Conservation (phyloP, 148 eudicot genomes). For the Rhododendron simsii region DNA sequence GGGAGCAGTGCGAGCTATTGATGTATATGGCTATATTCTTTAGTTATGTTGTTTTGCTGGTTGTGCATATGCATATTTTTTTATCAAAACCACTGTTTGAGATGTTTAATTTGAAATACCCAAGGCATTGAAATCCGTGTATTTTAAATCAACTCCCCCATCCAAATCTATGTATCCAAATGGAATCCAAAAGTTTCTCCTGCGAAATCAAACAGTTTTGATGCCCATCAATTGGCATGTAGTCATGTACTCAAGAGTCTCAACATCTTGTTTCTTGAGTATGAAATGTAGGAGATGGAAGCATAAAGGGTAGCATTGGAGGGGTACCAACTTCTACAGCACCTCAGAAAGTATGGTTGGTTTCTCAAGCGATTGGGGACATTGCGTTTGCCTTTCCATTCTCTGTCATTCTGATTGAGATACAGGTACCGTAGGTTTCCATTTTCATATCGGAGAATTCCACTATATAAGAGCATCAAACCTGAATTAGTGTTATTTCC, state of each 20-base stretch:
- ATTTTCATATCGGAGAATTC: not conserved
- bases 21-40: not conserved
- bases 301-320: conserved; percentile 44
- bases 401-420: conserved; percentile 39
- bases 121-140: not conserved
- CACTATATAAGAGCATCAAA: not conserved
- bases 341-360: conserved; percentile 34
- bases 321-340: conserved; percentile 37
- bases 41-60: not conserved
- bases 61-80: not conserved
- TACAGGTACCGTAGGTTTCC: conserved; percentile 23
- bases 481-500: not conserved
- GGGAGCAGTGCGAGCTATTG: not conserved
- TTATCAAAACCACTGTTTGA: not conserved
- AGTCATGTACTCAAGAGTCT: not conserved
- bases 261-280: not conserved
- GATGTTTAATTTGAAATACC: not conserved
- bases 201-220: not conserved
- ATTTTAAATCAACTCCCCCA: not conserved
- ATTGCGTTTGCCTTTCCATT: conserved; percentile 58
- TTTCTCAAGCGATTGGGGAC: conserved; percentile 61
- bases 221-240: not conserved
- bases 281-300: conserved; percentile 36
- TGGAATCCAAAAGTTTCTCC: not conserved
- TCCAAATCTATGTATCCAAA: not conserved